Evolutionary conservation across 164 flowering plant species (phyloP), one percentile per base, ranked within the genome.

Genomic region (Sextonia rubra): DNA sequence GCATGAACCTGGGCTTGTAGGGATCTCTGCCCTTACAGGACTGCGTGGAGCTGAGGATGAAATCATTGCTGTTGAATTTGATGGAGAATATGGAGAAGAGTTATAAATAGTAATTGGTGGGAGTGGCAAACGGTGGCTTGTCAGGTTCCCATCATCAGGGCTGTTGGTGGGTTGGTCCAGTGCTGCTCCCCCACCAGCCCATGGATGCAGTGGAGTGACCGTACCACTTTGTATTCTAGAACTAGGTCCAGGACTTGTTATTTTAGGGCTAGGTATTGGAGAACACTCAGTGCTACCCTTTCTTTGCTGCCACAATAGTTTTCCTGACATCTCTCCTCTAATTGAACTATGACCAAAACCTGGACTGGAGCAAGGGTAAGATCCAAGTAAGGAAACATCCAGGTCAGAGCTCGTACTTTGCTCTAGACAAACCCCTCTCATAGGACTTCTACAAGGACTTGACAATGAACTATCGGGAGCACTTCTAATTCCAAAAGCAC

Each of bases 391-490:
- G 23, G 77, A 63, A 56, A 87, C 80, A 73, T 96, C 99, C 7
- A 88, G 76, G 81, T 85, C 83, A 77, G 86, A 72, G 75, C 79
- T 88, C 12, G 82, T 61, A 68, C 79, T 79, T 79, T 87, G 97
- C 64, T 93, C 98, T 22, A 80, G 48, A 69, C 88, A 83, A 79
- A 80, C 81, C 12, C 81, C 85, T 80, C 90, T 86, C 79, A 90
- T 81, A 55, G 98, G 97, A 79, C 99, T 95, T 80, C 91, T 89
- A 52, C 97, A 89, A 69, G 97, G 99, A 81, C 98, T 95, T 61
- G 97, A 92, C 89, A 89, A 82, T 24, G 97, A 91, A 81, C 99
- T 94, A 76, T 92, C 97, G 30, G 94, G 95, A 78, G 93, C 96
- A 86, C 90, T 92, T 71, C 71, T 84, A 47, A 91, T 63, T n/a